A percentile compares a stretch with the other conserved stretches of the same genome.
These are phyloP conservation scores for Cercophora sp. DNA, from an alignment of 495 filamentous ascomycete genomes.

Conservation along the genomic window DNA sequence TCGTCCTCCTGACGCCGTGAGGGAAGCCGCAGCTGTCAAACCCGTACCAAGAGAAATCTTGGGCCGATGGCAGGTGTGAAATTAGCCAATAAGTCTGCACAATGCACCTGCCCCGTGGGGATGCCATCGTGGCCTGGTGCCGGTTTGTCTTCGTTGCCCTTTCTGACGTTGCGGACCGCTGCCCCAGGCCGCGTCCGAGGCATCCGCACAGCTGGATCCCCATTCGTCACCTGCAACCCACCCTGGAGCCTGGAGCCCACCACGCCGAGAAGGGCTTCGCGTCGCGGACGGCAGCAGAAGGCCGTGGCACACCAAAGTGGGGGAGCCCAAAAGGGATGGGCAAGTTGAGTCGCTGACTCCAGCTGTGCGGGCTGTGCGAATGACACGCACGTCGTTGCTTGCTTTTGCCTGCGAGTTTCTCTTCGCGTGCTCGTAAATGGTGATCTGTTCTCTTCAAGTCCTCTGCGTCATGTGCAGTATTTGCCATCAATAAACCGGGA, in stretches of 20 bases:
- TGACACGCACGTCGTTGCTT: constrained; percentile 6
- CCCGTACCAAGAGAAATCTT: too few species aligned
- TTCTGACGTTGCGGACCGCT: constrained; percentile 8
- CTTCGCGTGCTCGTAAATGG: too few species aligned
- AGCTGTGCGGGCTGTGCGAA: too few species aligned
- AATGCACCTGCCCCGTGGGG: not conserved
- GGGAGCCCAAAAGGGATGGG: not conserved
- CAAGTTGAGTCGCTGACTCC: not conserved
- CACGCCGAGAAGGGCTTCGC: not conserved
- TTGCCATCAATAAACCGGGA: too few species aligned
- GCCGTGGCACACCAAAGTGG: not conserved
- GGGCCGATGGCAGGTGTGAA: too few species aligned
- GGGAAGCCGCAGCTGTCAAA: too few species aligned
- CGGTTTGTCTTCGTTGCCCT: constrained; percentile 22
- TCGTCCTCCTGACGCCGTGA: too few species aligned
- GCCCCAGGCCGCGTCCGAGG: constrained; percentile 23
- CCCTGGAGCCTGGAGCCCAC: constrained; percentile 4
- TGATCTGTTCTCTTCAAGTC: constrained; percentile 18
- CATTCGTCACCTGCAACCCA: constrained; percentile 20
- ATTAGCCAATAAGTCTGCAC: constrained; percentile 1
- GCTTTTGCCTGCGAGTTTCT: constrained; percentile 4
- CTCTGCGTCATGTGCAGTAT: too few species aligned
- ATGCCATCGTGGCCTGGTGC: constrained; percentile 6
- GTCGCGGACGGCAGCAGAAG: constrained; percentile 13
- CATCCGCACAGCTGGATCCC: constrained; percentile 18